phyloP scores from a whole-genome alignment of 108 stramenopile genomes.

The Discostella pseudostelligera region DNA sequence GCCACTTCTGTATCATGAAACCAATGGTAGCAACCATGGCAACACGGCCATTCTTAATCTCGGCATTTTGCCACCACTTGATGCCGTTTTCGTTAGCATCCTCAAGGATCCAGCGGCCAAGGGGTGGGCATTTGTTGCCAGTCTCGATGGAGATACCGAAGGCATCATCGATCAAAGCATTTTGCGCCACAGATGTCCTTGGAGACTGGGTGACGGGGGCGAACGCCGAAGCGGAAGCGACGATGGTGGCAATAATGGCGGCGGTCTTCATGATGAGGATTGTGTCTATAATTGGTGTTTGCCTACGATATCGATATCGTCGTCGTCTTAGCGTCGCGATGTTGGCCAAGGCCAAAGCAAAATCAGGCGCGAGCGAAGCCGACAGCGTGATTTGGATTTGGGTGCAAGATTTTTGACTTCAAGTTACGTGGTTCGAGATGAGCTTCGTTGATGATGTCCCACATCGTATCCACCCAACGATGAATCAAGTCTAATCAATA shows the following conservation, averaged over 20 bases:
- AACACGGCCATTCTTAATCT: slow-evolving; percentile 76
- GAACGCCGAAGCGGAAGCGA: slow-evolving; percentile 41
- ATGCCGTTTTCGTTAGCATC: slow-evolving; percentile 62
- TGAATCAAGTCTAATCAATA: too few relatives aligned
- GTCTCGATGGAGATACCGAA: slow-evolving; percentile 71
- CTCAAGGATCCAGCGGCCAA: slow-evolving; percentile 63
- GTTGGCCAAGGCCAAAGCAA: too few relatives aligned
- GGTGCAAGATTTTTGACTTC: too few relatives aligned
- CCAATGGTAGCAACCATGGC: slow-evolving; percentile 82
- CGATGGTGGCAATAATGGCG: slow-evolving; percentile 16
- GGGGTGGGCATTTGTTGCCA: slow-evolving; percentile 76
- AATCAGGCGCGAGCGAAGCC: too few relatives aligned
- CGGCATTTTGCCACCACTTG: slow-evolving; percentile 83
- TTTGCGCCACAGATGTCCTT: slow-evolving; percentile 33
- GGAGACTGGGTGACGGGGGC: slow-evolving; percentile 26
- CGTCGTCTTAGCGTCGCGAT: too few relatives aligned
- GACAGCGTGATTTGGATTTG: too few relatives aligned
- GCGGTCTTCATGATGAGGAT: slow-evolving; percentile 28
- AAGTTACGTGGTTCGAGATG: too few relatives aligned
- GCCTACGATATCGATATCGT: too few relatives aligned
- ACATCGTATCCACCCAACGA: too few relatives aligned
- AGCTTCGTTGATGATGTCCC: too few relatives aligned
- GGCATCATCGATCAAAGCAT: slow-evolving; percentile 57
- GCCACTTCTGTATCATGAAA: slow-evolving; percentile 67
- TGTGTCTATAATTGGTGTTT: background rate